Evolutionary conservation across 768 basidiomycete genomes (phyloP).

Genomic region (Galerina sulciceps): DNA sequence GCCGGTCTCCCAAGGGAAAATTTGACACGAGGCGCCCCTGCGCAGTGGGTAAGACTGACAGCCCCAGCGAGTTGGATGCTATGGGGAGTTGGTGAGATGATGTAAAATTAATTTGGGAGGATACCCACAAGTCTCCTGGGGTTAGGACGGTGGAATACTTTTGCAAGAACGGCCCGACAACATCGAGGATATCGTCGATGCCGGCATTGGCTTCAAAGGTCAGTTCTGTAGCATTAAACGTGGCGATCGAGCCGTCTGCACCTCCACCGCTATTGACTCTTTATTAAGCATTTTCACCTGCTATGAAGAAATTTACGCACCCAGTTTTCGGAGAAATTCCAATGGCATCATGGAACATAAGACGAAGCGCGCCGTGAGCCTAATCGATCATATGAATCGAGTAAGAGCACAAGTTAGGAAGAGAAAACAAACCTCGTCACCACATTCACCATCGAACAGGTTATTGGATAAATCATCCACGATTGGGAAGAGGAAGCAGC

Average conservation of each 20-base stretch:
- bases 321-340: constrained; percentile 40
- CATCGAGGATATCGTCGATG: constrained; percentile 43
- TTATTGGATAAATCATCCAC: constrained; percentile 24
- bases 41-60: constrained; percentile 44
- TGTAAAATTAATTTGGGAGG: neutral
- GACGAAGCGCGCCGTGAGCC: constrained; percentile 34
- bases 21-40: constrained; percentile 44
- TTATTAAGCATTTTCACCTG: too few relatives aligned
- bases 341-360: constrained; percentile 47
- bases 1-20: constrained; percentile 42
- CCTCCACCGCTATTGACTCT: constrained; percentile 39
- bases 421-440: constrained; percentile 28
- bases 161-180: constrained; percentile 35
- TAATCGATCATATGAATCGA: constrained; percentile 1
- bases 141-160: constrained; percentile 37
- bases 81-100: neutral
- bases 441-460: constrained; percentile 34
- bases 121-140: constrained; percentile 50
- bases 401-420: too few relatives aligned
- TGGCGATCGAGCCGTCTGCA: constrained; percentile 54
- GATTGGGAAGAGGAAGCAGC: constrained; percentile 30
- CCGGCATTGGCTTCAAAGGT: constrained; percentile 47
- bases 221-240: constrained; percentile 46
- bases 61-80: constrained; percentile 53
- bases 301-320: constrained; percentile 18